Percentiles rank a stretch among this genome's conserved stretches.
phyloP scores from a whole-genome alignment of 2,329 filamentous ascomycete species.

The Harringtonia lauricola region DNA sequence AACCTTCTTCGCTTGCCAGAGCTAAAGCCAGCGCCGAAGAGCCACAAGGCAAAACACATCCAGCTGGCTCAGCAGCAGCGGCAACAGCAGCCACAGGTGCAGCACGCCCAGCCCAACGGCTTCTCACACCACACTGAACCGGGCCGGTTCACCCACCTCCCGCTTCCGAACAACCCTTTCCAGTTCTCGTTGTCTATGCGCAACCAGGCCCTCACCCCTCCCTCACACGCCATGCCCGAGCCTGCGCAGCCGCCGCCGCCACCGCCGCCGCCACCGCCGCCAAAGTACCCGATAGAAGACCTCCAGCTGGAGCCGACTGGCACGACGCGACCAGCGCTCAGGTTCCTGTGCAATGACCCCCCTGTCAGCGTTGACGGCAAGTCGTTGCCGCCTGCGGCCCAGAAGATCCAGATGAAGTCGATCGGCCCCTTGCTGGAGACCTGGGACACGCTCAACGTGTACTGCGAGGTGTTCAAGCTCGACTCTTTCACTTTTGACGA shows the following conservation, averaged over 20 bases:
- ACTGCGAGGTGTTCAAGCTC: conserved; percentile 84
- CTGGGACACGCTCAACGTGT: conserved; percentile 98
- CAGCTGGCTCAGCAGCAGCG: conserved; percentile 24
- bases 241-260: conserved; percentile 24
- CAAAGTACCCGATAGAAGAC: conserved; percentile 95
- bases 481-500: conserved; percentile 98
- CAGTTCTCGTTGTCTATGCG: conserved; percentile 32
- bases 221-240: conserved; percentile 28
- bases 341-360: conserved; percentile 62
- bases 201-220: conserved; percentile 21
- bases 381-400: conserved; percentile 27
- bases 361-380: conserved; percentile 36
- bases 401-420: conserved; percentile 68
- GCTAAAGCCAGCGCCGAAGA: conserved; percentile 63
- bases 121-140: conserved; percentile 19
- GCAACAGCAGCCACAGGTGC: conserved; percentile 25
- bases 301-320: conserved; percentile 65
- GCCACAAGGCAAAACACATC: conserved; percentile 43
- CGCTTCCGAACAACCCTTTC: conserved; percentile 34
- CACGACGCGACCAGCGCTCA: conserved; percentile 59
- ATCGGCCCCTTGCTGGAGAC: conserved; percentile 80
- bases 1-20: conserved; percentile 53
- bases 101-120: conserved; percentile 9
- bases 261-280: conserved; percentile 58
- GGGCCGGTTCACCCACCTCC: conserved; percentile 25